These are phyloP conservation scores for Haplographium delicatum DNA, from an alignment of 495 filamentous ascomycete species.

Conservation along the genomic window DNA sequence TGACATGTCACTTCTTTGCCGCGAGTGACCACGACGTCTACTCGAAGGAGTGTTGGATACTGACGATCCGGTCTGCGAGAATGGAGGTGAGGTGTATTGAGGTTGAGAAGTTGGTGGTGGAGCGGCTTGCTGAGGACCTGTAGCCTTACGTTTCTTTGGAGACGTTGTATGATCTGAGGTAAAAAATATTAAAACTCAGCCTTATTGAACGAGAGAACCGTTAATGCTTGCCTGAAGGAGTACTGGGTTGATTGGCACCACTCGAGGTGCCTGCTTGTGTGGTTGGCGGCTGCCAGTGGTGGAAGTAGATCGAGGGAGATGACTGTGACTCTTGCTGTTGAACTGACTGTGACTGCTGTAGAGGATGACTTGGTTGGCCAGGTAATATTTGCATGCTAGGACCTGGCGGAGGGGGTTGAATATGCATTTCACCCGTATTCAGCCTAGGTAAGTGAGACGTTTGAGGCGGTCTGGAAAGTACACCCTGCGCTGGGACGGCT, in stretches of 20 bases:
- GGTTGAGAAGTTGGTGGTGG: conserved; percentile 49
- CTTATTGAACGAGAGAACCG: conserved; percentile 29
- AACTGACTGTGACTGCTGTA: conserved; percentile 47
- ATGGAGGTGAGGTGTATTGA: conserved; percentile 50
- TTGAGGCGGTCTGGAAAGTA: conserved; percentile 29
- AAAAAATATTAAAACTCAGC: conserved; percentile 39
- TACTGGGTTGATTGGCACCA: conserved; percentile 54
- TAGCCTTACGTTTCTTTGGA: conserved; percentile 69
- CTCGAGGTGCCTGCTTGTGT: conserved; percentile 45
- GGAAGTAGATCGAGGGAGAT: conserved; percentile 76
- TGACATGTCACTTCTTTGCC: conserved; percentile 59
- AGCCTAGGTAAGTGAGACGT: conserved; percentile 43
- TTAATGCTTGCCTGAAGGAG: conserved; percentile 63
- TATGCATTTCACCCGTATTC: conserved; percentile 50
- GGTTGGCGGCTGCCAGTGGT: conserved; percentile 83
- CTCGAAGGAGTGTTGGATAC: conserved; percentile 51
- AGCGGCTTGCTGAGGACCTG: conserved; percentile 52
- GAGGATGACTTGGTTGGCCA: conserved; percentile 31
- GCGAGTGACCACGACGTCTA: conserved; percentile 58
- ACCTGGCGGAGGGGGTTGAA: conserved; percentile 44
- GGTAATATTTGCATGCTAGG: conserved; percentile 34
- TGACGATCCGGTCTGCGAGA: conserved; percentile 52
- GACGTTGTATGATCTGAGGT: conserved; percentile 47
- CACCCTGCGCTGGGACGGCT: conserved; percentile 22
- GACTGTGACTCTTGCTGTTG: conserved; percentile 50